A percentile compares a stretch with the other conserved stretches of the same genome.
Evolutionary conservation across 768 basidiomycete genomes (phyloP).

Genomic region (Strobilomyces echinocephalus): DNA sequence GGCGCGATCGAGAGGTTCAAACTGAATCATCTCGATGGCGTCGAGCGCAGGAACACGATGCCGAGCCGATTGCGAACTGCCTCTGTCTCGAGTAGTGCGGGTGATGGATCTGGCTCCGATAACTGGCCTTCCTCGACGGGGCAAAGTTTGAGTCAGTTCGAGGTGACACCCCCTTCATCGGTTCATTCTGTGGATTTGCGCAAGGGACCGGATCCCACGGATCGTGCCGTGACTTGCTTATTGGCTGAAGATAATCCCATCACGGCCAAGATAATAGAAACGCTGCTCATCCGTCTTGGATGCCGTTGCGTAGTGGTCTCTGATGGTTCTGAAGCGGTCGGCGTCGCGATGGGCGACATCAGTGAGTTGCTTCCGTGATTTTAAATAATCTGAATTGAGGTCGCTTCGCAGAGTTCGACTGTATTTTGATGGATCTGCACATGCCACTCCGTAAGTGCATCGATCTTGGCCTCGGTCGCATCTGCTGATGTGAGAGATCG

Average conservation of each 20-base stretch:
- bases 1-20: conserved; percentile 88
- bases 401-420: conserved; percentile 73
- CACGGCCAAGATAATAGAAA: conserved; percentile 95
- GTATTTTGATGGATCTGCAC: conserved; percentile 91
- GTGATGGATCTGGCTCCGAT: conserved; percentile 75
- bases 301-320: conserved; percentile 94
- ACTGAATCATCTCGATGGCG: conserved; percentile 70
- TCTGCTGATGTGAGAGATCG: conserved; percentile 7
- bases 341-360: conserved; percentile 96
- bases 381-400: conserved; percentile 4
- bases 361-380: conserved; percentile 50
- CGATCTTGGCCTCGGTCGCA: not conserved
- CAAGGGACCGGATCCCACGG: conserved; percentile 71
- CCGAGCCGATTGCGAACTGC: conserved; percentile 85
- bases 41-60: conserved; percentile 76
- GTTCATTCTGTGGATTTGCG: conserved; percentile 80
- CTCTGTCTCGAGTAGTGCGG: conserved; percentile 77
- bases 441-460: conserved; percentile 82
- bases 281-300: conserved; percentile 86
- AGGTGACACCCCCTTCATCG: conserved; percentile 71
- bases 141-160: conserved; percentile 50
- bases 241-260: conserved; percentile 98
- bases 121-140: conserved; percentile 60
- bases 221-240: conserved; percentile 88
- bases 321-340: conserved; percentile 95